A percentile compares a stretch with the other conserved stretches of the same genome.
Evolutionary conservation across 768 basidiomycete genomes (phyloP).

Genomic region (Russula ochroleuca): DNA sequence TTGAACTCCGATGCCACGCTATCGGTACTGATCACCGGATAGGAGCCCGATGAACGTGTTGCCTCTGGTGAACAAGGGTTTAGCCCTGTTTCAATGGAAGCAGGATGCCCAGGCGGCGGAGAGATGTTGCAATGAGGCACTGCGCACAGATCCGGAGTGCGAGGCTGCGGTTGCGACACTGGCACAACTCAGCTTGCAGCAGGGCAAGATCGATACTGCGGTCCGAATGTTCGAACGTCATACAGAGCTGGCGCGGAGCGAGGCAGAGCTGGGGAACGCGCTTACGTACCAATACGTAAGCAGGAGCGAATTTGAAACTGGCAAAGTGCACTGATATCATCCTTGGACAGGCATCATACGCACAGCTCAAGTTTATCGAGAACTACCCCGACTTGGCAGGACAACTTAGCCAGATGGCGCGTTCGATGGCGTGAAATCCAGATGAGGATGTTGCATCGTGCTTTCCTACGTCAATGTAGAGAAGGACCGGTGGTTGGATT

Average conservation of each 20-base stretch:
- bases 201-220: constrained; percentile 82
- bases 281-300: constrained; percentile 76
- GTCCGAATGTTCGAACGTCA: constrained; percentile 83
- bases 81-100: constrained; percentile 93
- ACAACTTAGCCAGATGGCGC: constrained; percentile 52
- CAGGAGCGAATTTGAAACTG: constrained; percentile 18
- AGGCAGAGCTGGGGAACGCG: constrained; percentile 77
- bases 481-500: not conserved
- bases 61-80: constrained; percentile 95
- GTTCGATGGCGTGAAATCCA: constrained; percentile 35
- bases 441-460: not conserved
- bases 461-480: not conserved
- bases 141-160: constrained; percentile 86
- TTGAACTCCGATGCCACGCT: not conserved
- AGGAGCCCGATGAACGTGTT: constrained; percentile 68
- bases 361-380: constrained; percentile 79
- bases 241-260: constrained; percentile 81
- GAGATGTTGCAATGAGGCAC: constrained; percentile 79
- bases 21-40: constrained; percentile 28
- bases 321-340: constrained; percentile 2
- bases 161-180: constrained; percentile 96
- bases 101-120: constrained; percentile 84
- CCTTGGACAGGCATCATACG: constrained; percentile 58
- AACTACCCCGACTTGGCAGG: constrained; percentile 82
- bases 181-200: constrained; percentile 88